Evolutionary conservation across 2,329 filamentous ascomycete species (phyloP).

Genomic region (Fusarium sp.): DNA sequence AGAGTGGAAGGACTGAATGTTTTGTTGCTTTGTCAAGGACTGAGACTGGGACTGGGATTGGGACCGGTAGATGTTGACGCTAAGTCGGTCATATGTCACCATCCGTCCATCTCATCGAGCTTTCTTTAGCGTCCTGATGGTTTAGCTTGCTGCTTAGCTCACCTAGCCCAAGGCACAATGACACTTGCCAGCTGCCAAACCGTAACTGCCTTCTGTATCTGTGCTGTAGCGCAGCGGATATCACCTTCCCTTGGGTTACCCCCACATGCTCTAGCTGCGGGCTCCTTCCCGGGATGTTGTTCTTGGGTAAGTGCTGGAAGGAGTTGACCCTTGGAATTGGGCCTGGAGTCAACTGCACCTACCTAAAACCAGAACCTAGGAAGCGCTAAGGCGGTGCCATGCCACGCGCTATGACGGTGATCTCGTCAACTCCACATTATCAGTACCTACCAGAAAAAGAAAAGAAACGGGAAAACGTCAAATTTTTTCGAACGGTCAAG

Average conservation of each 20-base stretch:
- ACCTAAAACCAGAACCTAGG: not conserved
- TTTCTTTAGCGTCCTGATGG: conserved; percentile 21
- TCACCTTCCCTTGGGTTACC: not conserved
- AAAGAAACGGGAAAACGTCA: conserved; percentile 16
- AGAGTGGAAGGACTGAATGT: conserved; percentile 6
- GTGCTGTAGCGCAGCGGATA: not conserved
- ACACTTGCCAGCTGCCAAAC: not conserved
- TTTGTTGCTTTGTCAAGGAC: conserved; percentile 17
- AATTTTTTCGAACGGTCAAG: conserved; percentile 15
- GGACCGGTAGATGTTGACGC: conserved; percentile 10
- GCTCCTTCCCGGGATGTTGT: conserved; percentile 12
- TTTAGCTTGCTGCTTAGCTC: not conserved
- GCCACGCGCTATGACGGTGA: conserved; percentile 16
- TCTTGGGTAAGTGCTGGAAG: conserved; percentile 9
- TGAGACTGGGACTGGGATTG: not conserved
- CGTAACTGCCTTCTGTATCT: conserved; percentile 16
- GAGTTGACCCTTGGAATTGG: not conserved
- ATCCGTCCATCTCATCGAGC: conserved; percentile 16
- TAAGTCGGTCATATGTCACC: conserved; percentile 23
- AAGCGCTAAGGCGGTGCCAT: not conserved
- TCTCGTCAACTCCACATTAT: conserved; percentile 28
- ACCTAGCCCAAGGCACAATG: conserved; percentile 17
- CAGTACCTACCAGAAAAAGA: conserved; percentile 4
- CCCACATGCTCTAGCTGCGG: conserved; percentile 31
- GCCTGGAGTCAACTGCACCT: not conserved